Base-by-base conservation (phyloP, 169 alveolate genomes). In the Plasmodium gallinaceum region DNA sequence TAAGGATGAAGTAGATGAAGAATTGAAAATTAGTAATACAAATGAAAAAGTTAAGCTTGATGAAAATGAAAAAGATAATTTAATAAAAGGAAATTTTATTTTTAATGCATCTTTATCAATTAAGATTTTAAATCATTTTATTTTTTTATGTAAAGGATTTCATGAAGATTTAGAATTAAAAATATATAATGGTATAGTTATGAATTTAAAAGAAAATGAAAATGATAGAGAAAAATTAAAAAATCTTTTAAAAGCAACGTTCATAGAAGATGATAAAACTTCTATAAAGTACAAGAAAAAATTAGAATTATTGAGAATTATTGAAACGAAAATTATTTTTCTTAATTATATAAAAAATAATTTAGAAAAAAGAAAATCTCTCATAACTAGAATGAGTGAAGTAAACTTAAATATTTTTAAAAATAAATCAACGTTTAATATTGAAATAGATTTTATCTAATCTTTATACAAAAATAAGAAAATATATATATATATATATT, bases 101-200 rank as follows among this genome's bases (percentile, higher is more conserved):
- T 83, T 83, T 71, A 83, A 83, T 57, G 91, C 85, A n/a, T 37
- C 85, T 24, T 43, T 83, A 58, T 68, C 66, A 18, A n/a, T 68
- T 32, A 83, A 83, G 52, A 83, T 83, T 52, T 68, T 83, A 68
- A 83, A 83, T 62, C 80, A 83, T 83, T 69, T 83, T 46, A 20
- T 83, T 52, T 48, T 68, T 69, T 20, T 83, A 32, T 83, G 91
- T 62, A 83, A 83, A 68, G 85, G 83, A 2, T 83, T 68, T 37
- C 91, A 83, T 54, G 73, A 83, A 60, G 91, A 83, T 37, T 83
- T 83, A n/a, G 91, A 83, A 71, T 26, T 83, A 39, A 83, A 83
- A 68, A 83, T 83, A 68, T 83, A 83, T 60, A 83, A 83, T 61
- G 91, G 91, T 5, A 51, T 83, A 83, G 32, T 68, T 26, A 37